These are phyloP conservation scores for Nigrospora osmanthi DNA, from an alignment of 2,329 filamentous ascomycete genomes.

Conservation along the genomic window DNA sequence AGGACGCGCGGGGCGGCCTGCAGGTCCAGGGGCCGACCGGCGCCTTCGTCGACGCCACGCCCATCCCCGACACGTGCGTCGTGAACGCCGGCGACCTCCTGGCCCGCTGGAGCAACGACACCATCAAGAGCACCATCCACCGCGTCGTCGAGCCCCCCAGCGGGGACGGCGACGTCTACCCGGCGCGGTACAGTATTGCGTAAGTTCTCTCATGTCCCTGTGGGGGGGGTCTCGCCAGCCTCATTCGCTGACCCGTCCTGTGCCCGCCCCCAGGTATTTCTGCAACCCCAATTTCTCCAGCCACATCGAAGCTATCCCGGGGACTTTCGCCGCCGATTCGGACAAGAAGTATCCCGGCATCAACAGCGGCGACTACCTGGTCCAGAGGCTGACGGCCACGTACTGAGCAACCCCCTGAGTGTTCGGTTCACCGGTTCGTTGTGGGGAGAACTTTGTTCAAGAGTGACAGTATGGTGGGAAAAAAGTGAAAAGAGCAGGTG, in stretches of 20 bases:
- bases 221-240: neutral
- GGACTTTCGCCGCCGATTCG: slow-evolving; percentile 56
- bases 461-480: no score
- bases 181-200: slow-evolving; percentile 77
- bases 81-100: slow-evolving; percentile 55
- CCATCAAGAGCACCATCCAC: slow-evolving; percentile 84
- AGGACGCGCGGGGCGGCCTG: slow-evolving; percentile 47
- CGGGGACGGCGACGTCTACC: slow-evolving; percentile 50
- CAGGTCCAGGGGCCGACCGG: slow-evolving; percentile 64
- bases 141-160: slow-evolving; percentile 79
- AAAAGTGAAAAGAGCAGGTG: no score
- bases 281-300: slow-evolving; percentile 78
- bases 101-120: slow-evolving; percentile 84
- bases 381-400: slow-evolving; percentile 70
- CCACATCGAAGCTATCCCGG: slow-evolving; percentile 72
- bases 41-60: slow-evolving; percentile 70
- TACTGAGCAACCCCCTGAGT: slow-evolving; percentile 31
- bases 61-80: slow-evolving; percentile 19
- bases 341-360: slow-evolving; percentile 76
- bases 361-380: slow-evolving; percentile 73
- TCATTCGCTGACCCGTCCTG: neutral
- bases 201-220: slow-evolving; percentile 34
- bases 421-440: no score
- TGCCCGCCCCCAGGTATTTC: slow-evolving; percentile 54
- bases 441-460: no score